phyloP scores from a whole-genome alignment of 169 alveolate genomes.

The Plasmodium gonderi region DNA sequence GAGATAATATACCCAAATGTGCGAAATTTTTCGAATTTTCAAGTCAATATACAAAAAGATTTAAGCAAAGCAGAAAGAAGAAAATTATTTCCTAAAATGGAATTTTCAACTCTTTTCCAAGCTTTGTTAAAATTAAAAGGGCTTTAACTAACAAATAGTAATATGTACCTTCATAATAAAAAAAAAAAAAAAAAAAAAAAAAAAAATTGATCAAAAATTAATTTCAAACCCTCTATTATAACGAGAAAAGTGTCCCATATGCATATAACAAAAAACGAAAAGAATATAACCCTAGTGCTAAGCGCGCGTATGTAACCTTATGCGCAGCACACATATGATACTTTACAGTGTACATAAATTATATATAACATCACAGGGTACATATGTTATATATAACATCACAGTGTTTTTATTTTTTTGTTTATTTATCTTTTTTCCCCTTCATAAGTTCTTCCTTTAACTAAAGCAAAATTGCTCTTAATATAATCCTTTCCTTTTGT shows the following conservation, averaged over 20 bases:
- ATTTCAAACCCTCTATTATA: neutral
- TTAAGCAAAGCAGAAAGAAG: neutral
- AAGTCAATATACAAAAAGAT: neutral
- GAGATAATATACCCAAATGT: neutral
- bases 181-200: neutral
- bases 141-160: neutral
- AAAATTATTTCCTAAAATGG: neutral
- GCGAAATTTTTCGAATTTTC: neutral
- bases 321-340: neutral
- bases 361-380: neutral
- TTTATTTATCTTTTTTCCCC: neutral
- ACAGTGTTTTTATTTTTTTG: neutral
- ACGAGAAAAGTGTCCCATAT: neutral
- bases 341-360: too few relatives aligned
- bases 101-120: neutral
- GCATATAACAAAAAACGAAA: neutral
- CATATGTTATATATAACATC: neutral
- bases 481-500: neutral
- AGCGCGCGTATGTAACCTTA: neutral
- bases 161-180: too few relatives aligned
- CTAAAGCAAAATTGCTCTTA: neutral
- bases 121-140: neutral
- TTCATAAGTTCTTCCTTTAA: neutral
- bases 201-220: neutral
- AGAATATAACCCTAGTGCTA: neutral